Evolutionary conservation across 2,329 filamentous ascomycete species (phyloP), one percentile per base, ranked within the genome.

Genomic region (Lecanicillium sp.): DNA sequence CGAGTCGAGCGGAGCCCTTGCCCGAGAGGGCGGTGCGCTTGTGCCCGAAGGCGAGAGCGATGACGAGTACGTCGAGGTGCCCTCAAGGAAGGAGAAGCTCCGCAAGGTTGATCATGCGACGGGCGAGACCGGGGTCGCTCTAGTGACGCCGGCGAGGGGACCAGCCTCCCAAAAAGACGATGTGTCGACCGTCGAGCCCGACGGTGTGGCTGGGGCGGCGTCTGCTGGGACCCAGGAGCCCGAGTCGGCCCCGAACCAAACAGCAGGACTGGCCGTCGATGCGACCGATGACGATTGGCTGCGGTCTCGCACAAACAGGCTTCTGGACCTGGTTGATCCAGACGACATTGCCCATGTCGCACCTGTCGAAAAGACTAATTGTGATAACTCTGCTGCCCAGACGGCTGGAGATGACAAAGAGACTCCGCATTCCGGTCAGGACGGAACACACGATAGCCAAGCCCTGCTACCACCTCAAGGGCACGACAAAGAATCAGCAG

Each of bases 281-380:
- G 73, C 83, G 3, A 84, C 85, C 19, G 90, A 96, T 67, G 82
- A 84, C 52, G 90, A 97, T 66, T 98, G 93, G 93, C 74, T 96
- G 56, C 83, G 91, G 50, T 91, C 87, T 53, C 82, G 87, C 56
- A 97, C 90, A 12, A 96, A 84, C 67, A 80, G 91, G 58, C 71
- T 95, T 41, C 74, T 96, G 43, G 93, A 91, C 63, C 72, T 97
- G 23, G 74, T 90, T 46, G 88, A 95, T 58, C 85, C 88, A 36
- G 84, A 84, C 51, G 79, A 86, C 51, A 56, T 68, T 50, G 55
- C 60, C 47, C 53, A 55, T 43, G 47, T 32, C 32, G 24, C 26
- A 39, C 43, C 35, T 21, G 40, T 39, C 4, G 37, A 32, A 38
- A 50, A 46, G 39, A 41, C 54, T 42, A 27, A 26, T 19, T 23